Base-by-base conservation (phyloP, 768 basidiomycete genomes). In the Lactarius pseudohatsudake region DNA sequence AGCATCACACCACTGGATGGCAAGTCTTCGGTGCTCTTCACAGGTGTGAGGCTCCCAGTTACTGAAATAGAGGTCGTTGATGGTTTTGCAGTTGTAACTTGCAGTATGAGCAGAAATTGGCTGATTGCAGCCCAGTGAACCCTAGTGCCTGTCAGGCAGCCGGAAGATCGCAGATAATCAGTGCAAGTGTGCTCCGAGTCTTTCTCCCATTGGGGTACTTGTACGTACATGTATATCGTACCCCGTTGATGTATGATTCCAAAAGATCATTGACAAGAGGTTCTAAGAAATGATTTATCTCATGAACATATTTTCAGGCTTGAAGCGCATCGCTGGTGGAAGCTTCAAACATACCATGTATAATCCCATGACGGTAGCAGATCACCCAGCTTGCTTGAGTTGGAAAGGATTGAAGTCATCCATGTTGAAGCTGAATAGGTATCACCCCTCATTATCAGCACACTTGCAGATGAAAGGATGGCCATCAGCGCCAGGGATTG, bases 391-490 rank as follows among this genome's bases (percentile, higher is more conserved):
- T 32, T 71, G 69, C 59, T 74, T 76, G 61, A 74, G 76, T 7
- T 64, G 59, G 43, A 74, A 68, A 18, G 79, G 78, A 62, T 79
- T 80, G 70, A 80, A 80, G 47, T 75, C 73, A 61, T 80, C 79
- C 36, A 76, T 66, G 55, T 65, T 68, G 16, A 80, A 70, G 53
- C 72, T 73, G 64, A 79, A 78, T 1, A 72, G 66, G 30, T 75
- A 73, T 4, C 74, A 72, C 0, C 70, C 71, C 30, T 76, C 61
- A 7, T 54, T 40, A 2, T 13, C 1, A 2, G 36, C 5, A 56
- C 2, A 18, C n/a, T 32, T 28, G 18, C 15, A 15, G 50, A 65
- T 22, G 36, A 65, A 65, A 40, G 64, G 64, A 11, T 41, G 30
- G 6, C 58, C 47, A 34, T 65, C 64, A n/a, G 20, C 43, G 5